These are phyloP conservation scores for Colletotrichum sp. DNA, from an alignment of 2,329 filamentous ascomycete genomes.

Conservation along the genomic window DNA sequence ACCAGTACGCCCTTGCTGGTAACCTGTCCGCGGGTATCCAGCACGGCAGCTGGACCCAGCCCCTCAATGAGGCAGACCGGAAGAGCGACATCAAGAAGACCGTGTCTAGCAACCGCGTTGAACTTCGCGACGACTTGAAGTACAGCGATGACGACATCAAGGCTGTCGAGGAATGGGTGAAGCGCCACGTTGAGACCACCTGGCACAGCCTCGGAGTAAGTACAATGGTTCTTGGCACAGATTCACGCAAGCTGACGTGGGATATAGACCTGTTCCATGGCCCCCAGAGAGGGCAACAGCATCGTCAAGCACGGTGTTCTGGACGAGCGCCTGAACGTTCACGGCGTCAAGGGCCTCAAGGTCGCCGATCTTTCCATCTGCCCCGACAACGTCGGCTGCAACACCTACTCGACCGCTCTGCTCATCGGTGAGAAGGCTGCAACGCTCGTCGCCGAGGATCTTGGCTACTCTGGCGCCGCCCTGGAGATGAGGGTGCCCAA, in stretches of 20 bases:
- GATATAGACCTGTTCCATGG: constrained; percentile 74
- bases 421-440: constrained; percentile 80
- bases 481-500: constrained; percentile 78
- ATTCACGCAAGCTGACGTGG: not conserved
- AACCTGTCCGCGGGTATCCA: constrained; percentile 75
- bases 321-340: constrained; percentile 78
- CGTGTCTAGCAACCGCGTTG: constrained; percentile 69
- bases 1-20: constrained; percentile 75
- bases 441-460: constrained; percentile 72
- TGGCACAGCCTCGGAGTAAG: constrained; percentile 68
- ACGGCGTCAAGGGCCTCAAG: constrained; percentile 79
- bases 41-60: constrained; percentile 74
- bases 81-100: constrained; percentile 45
- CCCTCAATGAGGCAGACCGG: constrained; percentile 58
- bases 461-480: constrained; percentile 74
- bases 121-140: constrained; percentile 66
- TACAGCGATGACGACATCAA: constrained; percentile 70
- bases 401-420: constrained; percentile 72
- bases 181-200: constrained; percentile 77
- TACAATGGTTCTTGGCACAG: not conserved
- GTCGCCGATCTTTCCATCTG: constrained; percentile 79
- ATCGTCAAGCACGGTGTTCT: constrained; percentile 83
- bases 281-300: constrained; percentile 75
- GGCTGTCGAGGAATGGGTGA: constrained; percentile 72
- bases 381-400: constrained; percentile 78